Conservation (phyloP, 2,329 filamentous ascomycete species). For the Fusarium sp. region DNA sequence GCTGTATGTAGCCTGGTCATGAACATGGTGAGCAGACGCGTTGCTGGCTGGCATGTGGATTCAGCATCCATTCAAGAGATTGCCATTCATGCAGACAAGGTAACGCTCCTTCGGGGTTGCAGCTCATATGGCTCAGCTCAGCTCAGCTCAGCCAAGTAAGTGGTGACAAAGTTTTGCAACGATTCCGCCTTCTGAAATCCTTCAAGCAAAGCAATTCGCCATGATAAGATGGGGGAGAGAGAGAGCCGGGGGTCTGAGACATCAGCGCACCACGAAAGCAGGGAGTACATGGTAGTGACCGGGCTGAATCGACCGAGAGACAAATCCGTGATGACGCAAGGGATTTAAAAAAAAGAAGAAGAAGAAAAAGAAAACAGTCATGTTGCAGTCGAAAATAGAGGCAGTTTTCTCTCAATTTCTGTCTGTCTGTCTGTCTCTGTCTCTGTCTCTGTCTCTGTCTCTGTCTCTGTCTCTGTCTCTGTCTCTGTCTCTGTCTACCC, state of each 20-base stretch:
- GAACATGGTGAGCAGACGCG: neutral
- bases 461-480: neutral
- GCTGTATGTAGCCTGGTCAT: neutral
- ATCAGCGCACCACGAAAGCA: slow-evolving; percentile 24
- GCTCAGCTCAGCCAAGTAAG: too few relatives aligned
- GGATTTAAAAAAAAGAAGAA: neutral
- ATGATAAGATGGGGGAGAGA: neutral
- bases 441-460: neutral
- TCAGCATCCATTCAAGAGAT: neutral
- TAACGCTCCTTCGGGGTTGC: neutral
- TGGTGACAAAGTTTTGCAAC: too few relatives aligned
- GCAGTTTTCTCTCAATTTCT: neutral
- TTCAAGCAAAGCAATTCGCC: neutral
- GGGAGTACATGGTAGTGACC: slow-evolving; percentile 8
- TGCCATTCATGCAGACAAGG: slow-evolving; percentile 5
- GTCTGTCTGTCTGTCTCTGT: too few relatives aligned
- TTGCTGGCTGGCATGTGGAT: slow-evolving; percentile 3
- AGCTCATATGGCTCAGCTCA: neutral
- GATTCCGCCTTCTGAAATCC: neutral
- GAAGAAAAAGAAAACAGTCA: neutral
- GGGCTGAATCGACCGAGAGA: too few relatives aligned
- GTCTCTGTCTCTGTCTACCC: neutral
- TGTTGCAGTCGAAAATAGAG: neutral
- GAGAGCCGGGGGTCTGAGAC: slow-evolving; percentile 27
- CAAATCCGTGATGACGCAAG: slow-evolving; percentile 1